Evolutionary conservation across 352 stramenopile genomes (phyloP), one percentile per base, ranked within the genome.

Genomic region (Pythium graminicola): DNA sequence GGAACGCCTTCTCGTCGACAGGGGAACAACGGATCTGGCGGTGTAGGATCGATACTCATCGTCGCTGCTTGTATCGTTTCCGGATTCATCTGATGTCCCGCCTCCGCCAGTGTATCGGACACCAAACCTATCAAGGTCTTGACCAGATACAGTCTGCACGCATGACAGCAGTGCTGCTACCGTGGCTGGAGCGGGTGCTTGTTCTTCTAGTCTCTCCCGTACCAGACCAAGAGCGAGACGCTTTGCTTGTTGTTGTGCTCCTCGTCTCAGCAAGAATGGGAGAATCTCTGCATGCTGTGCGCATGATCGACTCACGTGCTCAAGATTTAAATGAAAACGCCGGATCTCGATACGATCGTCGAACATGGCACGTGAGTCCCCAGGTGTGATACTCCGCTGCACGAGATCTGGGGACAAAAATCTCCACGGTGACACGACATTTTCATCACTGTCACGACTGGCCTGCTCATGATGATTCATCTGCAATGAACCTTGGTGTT

Each of bases 301-400:
- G 28, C 72, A 78, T 10, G 77, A 85, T 9, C 70, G 79, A 40
- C 45, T 70, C 19, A 91, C 54, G n/a, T 80, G 70, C 0, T 55
- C 48, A 4, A 89, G 50, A 56, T 91, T 85, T n/a, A 88, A 48
- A 47, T 86, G 70, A 24, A 89, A 63, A 22, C 80, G 84, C n/a
- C 76, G 72, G 38, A 86, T 64, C 39, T 88, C 70, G 11, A 84
- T 62, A 36, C 70, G 20, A 31, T 48, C 47, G 16, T 43, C 13
- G 43, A 39, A 28, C 17, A 40, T 51, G 61, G 48, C 11, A 33
- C 19, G 39, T 47, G 54, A 1, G 31, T 49, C 10, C 29, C 17
- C 0, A 43, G 57, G 43, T 68, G 67, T 33, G 50, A 71, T 67
- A 9, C 64, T 72, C 19, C 74, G 73, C 41, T 76, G 68, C 6